Conservation (phyloP, 2,329 filamentous ascomycete species). For the Ramularia endophylla region DNA sequence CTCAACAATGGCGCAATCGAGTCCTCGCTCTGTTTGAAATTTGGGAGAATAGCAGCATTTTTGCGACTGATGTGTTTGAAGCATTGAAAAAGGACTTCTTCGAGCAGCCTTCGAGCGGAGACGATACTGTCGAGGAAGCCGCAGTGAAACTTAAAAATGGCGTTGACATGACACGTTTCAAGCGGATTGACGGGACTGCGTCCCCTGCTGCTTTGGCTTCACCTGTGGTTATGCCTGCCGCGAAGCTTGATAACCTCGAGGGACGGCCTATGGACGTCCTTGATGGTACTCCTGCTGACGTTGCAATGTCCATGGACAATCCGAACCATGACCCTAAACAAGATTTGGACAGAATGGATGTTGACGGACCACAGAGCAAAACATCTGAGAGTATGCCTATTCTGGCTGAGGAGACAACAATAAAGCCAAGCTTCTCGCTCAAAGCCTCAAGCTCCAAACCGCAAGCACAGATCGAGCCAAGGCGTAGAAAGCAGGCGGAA, state of each 20-base stretch:
- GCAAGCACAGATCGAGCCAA: slow-evolving; percentile 26
- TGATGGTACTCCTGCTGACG: not conserved
- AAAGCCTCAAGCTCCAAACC: slow-evolving; percentile 22
- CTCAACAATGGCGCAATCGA: slow-evolving; percentile 79
- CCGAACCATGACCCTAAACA: not conserved
- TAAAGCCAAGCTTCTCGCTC: slow-evolving; percentile 21
- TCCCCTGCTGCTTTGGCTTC: slow-evolving; percentile 20
- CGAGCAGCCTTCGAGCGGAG: slow-evolving; percentile 58
- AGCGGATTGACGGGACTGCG: slow-evolving; percentile 49
- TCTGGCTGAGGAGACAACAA: not conserved
- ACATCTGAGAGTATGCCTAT: not conserved
- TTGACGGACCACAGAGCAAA: not conserved
- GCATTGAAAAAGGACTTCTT: slow-evolving; percentile 65
- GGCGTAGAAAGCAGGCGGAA: slow-evolving; percentile 66
- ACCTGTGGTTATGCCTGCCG: slow-evolving; percentile 17
- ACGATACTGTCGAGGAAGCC: slow-evolving; percentile 36
- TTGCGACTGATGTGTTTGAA: slow-evolving; percentile 68
- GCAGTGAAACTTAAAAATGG: slow-evolving; percentile 18
- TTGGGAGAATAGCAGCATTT: slow-evolving; percentile 62
- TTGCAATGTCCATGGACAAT: not conserved
- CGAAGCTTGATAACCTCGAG: slow-evolving; percentile 30
- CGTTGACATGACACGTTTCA: slow-evolving; percentile 31
- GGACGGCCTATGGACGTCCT: slow-evolving; percentile 7
- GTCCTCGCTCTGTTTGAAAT: slow-evolving; percentile 62
- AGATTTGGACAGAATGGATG: not conserved